phyloP scores from a whole-genome alignment of 2,329 filamentous ascomycete species.

The Cryphonectria parasitica region DNA sequence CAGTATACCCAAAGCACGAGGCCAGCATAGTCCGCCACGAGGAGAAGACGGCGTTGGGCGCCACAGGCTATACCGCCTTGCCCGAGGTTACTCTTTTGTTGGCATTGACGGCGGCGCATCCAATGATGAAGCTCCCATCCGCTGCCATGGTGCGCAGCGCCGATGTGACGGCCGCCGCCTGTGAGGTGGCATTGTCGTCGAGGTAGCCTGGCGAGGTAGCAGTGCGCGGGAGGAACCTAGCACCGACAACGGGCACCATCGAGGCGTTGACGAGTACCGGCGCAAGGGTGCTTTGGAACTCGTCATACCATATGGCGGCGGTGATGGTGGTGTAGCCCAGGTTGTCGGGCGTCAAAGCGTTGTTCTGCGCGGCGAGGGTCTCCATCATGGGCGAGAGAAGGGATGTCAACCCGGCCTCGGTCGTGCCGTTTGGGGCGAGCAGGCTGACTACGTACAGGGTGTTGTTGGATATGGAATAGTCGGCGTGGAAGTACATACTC shows the following conservation, averaged over 20 bases:
- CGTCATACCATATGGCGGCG: too few species aligned
- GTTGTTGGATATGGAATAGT: too few species aligned
- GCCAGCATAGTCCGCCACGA: neutral
- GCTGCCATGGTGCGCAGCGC: slow-evolving; percentile 1
- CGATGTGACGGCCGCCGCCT: neutral
- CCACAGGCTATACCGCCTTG: neutral
- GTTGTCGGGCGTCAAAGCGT: too few species aligned
- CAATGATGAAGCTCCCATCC: neutral
- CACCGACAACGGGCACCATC: slow-evolving; percentile 3
- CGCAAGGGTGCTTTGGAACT: too few species aligned
- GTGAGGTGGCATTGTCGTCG: neutral
- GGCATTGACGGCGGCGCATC: neutral
- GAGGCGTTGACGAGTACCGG: too few species aligned
- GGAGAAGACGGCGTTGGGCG: slow-evolving; percentile 4
- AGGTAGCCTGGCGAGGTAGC: neutral
- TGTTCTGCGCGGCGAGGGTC: too few species aligned
- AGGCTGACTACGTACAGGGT: too few species aligned
- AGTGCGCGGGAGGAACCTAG: slow-evolving; percentile 1
- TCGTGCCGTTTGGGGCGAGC: too few species aligned
- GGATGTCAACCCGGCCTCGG: too few species aligned
- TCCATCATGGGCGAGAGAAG: too few species aligned
- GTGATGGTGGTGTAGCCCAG: too few species aligned
- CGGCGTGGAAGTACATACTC: too few species aligned
- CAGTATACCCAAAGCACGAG: neutral
- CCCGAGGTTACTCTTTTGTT: neutral